Percentiles rank a stretch among this genome's conserved stretches.
phyloP scores from a whole-genome alignment of 2,329 filamentous ascomycete species.

The Calonectria leucothoes region DNA sequence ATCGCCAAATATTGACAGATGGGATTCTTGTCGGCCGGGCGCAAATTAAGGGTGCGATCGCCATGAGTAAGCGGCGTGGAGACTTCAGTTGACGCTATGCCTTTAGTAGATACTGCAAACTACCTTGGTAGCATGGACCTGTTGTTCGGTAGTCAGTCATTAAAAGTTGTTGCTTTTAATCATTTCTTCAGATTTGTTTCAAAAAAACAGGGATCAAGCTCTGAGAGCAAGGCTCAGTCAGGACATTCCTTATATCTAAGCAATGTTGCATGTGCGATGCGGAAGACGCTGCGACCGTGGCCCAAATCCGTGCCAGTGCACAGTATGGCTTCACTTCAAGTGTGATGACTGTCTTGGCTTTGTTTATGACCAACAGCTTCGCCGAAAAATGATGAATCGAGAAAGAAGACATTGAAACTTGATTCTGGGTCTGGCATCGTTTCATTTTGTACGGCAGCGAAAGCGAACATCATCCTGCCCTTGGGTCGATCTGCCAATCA shows the following conservation, averaged over 20 bases:
- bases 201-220: neutral
- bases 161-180: neutral
- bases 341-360: neutral
- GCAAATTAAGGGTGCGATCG: neutral
- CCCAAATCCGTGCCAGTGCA: neutral
- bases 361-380: neutral
- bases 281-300: neutral
- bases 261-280: neutral
- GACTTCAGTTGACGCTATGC: neutral
- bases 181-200: neutral
- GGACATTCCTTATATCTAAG: neutral
- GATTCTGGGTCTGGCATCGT: neutral
- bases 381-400: neutral
- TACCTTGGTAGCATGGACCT: neutral
- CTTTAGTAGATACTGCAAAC: neutral
- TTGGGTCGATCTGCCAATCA: neutral
- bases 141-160: neutral
- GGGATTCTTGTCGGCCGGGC: neutral
- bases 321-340: neutral
- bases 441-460: neutral
- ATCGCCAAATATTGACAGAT: neutral
- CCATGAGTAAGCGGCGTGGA: neutral
- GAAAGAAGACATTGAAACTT: neutral
- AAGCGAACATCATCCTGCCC: neutral
- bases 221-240: neutral